Conservation (phyloP, 1,284 basidiomycete species). For the Ustilago vetiveriae region DNA sequence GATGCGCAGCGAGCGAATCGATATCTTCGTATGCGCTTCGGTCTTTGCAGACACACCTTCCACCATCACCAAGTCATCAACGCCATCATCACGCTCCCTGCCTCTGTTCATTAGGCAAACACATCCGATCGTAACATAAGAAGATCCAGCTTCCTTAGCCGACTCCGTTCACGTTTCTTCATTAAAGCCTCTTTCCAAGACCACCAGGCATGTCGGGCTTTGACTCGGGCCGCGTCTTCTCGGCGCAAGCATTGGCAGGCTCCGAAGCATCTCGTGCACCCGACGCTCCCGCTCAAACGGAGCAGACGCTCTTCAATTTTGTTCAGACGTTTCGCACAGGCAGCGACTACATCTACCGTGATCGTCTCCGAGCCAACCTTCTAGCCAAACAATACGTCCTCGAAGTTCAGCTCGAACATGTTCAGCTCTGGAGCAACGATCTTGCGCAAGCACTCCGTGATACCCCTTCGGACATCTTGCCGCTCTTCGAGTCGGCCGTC, state of each 20-base stretch:
- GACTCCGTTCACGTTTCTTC: no score
- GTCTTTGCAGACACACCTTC: no score
- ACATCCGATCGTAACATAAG: no score
- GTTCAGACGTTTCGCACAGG: constrained; percentile 65
- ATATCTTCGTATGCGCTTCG: no score
- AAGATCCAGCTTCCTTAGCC: no score
- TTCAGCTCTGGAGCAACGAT: constrained; percentile 91
- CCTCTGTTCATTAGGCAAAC: no score
- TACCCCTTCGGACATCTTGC: constrained; percentile 86
- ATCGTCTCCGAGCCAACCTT: constrained; percentile 87
- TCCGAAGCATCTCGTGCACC: constrained; percentile 58
- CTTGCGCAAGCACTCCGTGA: constrained; percentile 90
- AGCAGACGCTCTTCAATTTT: constrained; percentile 64
- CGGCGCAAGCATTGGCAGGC: constrained; percentile 60
- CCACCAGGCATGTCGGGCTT: constrained; percentile 64
- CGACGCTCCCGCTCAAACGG: constrained; percentile 64
- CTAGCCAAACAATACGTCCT: constrained; percentile 89
- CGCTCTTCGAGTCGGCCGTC: constrained; percentile 70
- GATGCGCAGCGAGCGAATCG: no score
- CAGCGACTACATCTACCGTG: constrained; percentile 72
- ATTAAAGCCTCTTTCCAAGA: background rate
- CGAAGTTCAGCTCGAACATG: constrained; percentile 89
- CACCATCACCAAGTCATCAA: no score
- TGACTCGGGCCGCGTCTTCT: constrained; percentile 63
- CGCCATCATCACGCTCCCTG: no score